Evolutionary conservation across 257 asterid species (phyloP).

Genomic region (Hygrophila difformis): DNA sequence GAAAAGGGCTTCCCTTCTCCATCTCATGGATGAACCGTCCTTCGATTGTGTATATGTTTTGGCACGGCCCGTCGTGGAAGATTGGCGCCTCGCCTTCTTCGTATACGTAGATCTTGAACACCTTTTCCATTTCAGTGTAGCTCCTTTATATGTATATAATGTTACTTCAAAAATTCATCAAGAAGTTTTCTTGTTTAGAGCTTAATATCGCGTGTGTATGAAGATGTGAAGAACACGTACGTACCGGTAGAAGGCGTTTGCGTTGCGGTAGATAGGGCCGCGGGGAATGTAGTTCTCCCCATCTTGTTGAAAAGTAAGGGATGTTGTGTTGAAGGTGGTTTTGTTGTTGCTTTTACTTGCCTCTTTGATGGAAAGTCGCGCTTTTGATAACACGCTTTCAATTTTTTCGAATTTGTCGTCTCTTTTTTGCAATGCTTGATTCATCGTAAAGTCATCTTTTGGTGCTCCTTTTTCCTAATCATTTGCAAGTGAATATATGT

Average conservation of each 20-base stretch:
- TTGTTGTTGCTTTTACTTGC: constrained; percentile 22
- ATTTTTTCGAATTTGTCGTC: constrained; percentile 20
- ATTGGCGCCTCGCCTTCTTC: constrained; percentile 82
- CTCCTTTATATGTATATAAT: constrained; percentile 36
- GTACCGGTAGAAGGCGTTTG: constrained; percentile 35
- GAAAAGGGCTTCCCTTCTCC: constrained; percentile 42
- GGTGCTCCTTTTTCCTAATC: constrained; percentile 16
- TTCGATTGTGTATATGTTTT: constrained; percentile 73
- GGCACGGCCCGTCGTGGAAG: constrained; percentile 74
- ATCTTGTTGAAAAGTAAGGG: constrained; percentile 8
- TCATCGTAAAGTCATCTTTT: constrained; percentile 18
- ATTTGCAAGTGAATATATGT: too few species aligned
- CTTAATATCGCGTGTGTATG: too few species aligned
- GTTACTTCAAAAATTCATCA: too few species aligned
- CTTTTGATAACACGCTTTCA: constrained; percentile 28
- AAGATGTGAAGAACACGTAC: not conserved
- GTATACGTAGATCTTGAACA: constrained; percentile 70
- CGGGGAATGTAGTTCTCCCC: constrained; percentile 16
- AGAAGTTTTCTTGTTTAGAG: too few species aligned
- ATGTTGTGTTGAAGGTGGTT: constrained; percentile 5
- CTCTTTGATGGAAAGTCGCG: constrained; percentile 25
- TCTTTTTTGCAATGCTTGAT: constrained; percentile 17
- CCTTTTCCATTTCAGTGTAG: constrained; percentile 67
- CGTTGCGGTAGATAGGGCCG: constrained; percentile 33
- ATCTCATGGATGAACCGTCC: constrained; percentile 75